Conservation (phyloP, 1,284 basidiomycete genomes). For the Ceraceosorus guamensis region DNA sequence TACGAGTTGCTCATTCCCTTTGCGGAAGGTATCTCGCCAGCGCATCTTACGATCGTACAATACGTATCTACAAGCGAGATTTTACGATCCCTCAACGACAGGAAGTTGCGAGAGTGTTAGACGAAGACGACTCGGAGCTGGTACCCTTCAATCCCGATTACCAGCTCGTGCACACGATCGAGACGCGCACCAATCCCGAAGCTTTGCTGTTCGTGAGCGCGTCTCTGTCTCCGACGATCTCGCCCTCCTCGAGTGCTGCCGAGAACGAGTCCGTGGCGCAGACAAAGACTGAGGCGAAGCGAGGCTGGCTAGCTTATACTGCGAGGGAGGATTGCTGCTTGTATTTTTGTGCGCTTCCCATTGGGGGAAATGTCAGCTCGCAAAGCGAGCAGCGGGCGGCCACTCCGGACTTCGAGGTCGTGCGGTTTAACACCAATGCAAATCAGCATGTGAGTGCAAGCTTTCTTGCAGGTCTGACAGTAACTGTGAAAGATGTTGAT, state of each 20-base stretch:
- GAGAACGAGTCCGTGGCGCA: constrained; percentile 3
- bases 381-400: neutral
- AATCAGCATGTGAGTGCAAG: no score
- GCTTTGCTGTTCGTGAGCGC: constrained; percentile 33
- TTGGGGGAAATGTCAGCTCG: neutral
- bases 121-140: constrained; percentile 14
- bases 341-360: neutral
- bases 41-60: constrained; percentile 36
- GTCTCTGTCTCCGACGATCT: constrained; percentile 35
- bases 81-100: no score
- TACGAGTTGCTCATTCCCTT: constrained; percentile 23
- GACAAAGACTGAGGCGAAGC: neutral
- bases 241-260: constrained; percentile 23
- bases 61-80: constrained; percentile 32
- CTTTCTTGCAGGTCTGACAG: no score
- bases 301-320: neutral
- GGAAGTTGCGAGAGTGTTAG: constrained; percentile 1
- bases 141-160: constrained; percentile 9
- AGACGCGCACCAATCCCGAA: constrained; percentile 34
- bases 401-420: constrained; percentile 17
- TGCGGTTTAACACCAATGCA: constrained; percentile 39
- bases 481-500: no score
- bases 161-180: constrained; percentile 23
- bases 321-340: neutral
- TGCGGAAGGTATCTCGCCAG: constrained; percentile 34